phyloP scores from a whole-genome alignment of 2,329 filamentous ascomycete species.

The Sarocladium oryzae region DNA sequence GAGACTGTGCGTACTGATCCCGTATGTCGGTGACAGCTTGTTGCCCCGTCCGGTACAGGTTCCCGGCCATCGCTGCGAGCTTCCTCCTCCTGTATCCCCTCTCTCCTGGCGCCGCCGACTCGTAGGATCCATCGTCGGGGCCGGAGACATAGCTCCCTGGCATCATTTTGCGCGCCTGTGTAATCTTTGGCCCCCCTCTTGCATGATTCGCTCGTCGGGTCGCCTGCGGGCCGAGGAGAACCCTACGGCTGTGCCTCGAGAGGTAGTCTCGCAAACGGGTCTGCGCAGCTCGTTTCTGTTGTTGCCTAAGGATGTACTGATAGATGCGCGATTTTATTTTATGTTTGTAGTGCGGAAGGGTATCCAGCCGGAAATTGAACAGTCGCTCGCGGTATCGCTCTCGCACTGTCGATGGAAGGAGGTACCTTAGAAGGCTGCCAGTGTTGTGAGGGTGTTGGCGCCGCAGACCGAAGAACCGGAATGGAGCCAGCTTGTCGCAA shows the following conservation, averaged over 20 bases:
- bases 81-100: conserved; percentile 70
- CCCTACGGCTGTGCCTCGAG: conserved; percentile 34
- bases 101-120: conserved; percentile 34
- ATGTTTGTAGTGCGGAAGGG: conserved; percentile 63
- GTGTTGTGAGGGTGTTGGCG: conserved; percentile 33
- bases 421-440: conserved; percentile 52
- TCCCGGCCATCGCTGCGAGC: conserved; percentile 60
- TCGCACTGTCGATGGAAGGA: conserved; percentile 59
- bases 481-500: conserved; percentile 36
- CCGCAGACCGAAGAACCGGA: conserved; percentile 30
- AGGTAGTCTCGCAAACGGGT: conserved; percentile 39
- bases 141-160: conserved; percentile 14
- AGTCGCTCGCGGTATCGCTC: conserved; percentile 60
- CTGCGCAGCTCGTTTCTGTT: conserved; percentile 46
- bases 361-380: conserved; percentile 66
- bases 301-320: conserved; percentile 60
- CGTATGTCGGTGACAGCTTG: conserved; percentile 52
- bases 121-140: conserved; percentile 16
- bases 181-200: conserved; percentile 21
- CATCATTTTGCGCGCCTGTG: conserved; percentile 21
- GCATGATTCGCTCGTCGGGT: conserved; percentile 23
- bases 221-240: conserved; percentile 35
- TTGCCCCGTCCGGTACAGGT: conserved; percentile 49
- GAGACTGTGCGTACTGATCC: conserved; percentile 52
- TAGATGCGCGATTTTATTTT: conserved; percentile 72